Base-by-base conservation (phyloP, 805 yeast genomes). In the Kazachstania taianensis region DNA sequence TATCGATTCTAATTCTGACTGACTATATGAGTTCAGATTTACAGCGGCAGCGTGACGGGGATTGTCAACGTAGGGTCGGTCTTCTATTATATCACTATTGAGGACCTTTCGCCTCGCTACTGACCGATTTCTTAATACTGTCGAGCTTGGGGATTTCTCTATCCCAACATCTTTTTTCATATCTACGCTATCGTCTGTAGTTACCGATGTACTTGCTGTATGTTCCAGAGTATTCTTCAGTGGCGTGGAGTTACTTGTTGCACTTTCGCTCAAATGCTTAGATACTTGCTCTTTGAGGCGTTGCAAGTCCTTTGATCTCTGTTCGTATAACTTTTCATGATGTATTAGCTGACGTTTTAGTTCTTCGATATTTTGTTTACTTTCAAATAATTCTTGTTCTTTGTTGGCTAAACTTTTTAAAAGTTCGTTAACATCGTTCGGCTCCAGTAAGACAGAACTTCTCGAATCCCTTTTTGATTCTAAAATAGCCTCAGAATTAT, bases 351-450 rank as follows among this genome's bases (percentile, higher is more conserved):
- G 53, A 22, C 62, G 52, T 34, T 73, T 67, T 47, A 79, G 40
- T 16, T 62, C 67, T 29, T 67, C 68, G 18, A 78, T 66, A 32
- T 64, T 61, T 44, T 73, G 77, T 42, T 75, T 78, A 29, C 78
- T 55, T 44, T 80, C 86, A 33, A 80, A 68, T 20, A 80, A 62
- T 18, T 70, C 71, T 72, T 77, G 72, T 50, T 81, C 92, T 48
- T 78, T 80, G 28, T 73, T 61, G 0, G 89, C 89, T 30, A 81
- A 57, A 7, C 67, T 59, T 41, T 83, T 66, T 33, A 80, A 56
- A 33, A 76, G 70, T 4, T 69, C 72, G 39, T 73, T 74, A 5
- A 78, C 61, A 28, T 67, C 74, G 13, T 42, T 51, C 14, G 44
- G 15, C 20, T 41, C 46, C 24, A 42, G 24, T 5, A 25, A 20